These are phyloP conservation scores for Ceratocystis alfenasii DNA, from an alignment of 2,329 filamentous ascomycete genomes.

Conservation along the genomic window DNA sequence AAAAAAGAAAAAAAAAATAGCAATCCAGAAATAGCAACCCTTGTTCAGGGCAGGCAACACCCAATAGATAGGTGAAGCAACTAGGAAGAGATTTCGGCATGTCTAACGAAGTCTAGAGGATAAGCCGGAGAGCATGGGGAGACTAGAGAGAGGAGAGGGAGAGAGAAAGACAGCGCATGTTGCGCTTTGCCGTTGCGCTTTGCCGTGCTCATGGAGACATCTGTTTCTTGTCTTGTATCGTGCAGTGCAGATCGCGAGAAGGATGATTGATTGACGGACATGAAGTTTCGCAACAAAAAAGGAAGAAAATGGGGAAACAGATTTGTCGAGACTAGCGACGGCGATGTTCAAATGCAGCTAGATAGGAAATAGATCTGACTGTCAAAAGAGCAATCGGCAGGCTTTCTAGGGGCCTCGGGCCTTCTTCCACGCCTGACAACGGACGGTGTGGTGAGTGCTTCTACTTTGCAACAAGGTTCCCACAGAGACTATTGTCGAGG, in stretches of 20 bases:
- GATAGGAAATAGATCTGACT: slow-evolving; percentile 9
- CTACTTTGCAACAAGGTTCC: slow-evolving; percentile 1
- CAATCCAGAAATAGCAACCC: background rate
- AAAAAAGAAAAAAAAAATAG: background rate
- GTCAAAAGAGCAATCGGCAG: slow-evolving; percentile 12
- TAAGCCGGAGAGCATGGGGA: background rate
- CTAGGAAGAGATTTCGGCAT: background rate
- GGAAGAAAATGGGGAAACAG: slow-evolving; percentile 3
- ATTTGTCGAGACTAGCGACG: background rate
- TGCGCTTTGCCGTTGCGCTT: background rate
- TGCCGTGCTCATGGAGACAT: background rate
- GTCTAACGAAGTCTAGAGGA: background rate
- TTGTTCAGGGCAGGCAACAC: background rate
- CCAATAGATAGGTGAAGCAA: background rate
- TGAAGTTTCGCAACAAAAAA: slow-evolving; percentile 3
- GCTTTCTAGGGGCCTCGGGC: slow-evolving; percentile 3
- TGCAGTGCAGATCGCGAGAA: slow-evolving; percentile 5
- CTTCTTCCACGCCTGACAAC: slow-evolving; percentile 10
- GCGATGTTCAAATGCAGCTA: background rate
- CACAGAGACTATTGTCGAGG: background rate
- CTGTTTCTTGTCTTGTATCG: slow-evolving; percentile 7
- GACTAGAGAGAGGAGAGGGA: background rate
- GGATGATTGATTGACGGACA: background rate
- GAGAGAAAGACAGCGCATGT: background rate
- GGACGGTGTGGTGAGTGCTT: background rate